Conservation (phyloP, 2,329 filamentous ascomycete species). For the Sclerotinia spermophila region DNA sequence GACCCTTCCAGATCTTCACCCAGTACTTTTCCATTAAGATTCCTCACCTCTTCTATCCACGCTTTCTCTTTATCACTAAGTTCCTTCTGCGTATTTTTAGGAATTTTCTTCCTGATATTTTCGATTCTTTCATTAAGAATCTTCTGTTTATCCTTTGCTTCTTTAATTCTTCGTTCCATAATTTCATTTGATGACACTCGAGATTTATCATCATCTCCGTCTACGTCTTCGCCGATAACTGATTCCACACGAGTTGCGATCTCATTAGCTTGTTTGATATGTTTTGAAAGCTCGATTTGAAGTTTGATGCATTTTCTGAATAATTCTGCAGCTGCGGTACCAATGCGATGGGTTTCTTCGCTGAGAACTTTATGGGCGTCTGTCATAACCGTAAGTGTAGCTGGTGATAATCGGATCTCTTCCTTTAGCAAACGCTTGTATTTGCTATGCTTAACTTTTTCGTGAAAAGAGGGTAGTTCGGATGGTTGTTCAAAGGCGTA, state of each 20-base stretch:
- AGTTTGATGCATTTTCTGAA: conserved; percentile 68
- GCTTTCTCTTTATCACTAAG: conserved; percentile 60
- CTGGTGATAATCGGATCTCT: conserved; percentile 65
- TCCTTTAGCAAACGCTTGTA: conserved; percentile 61
- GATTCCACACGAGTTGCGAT: conserved; percentile 63
- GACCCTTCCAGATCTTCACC: conserved; percentile 20
- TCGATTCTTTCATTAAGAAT: conserved; percentile 59
- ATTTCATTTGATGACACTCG: conserved; percentile 49
- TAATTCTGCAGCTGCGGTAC: conserved; percentile 66
- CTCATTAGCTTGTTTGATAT: conserved; percentile 63
- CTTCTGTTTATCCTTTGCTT: conserved; percentile 53
- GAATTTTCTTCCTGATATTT: conserved; percentile 50
- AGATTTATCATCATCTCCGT: conserved; percentile 50
- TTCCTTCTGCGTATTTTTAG: conserved; percentile 47
- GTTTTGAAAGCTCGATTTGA: conserved; percentile 62
- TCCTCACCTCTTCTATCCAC: conserved; percentile 55
- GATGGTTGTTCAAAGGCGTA: conserved; percentile 57
- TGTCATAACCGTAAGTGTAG: conserved; percentile 68
- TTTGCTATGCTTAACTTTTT: conserved; percentile 55
- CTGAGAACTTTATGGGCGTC: conserved; percentile 69
- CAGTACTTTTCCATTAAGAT: conserved; percentile 40
- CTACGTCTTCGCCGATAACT: conserved; percentile 52
- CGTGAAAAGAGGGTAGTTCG: conserved; percentile 53
- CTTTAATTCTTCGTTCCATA: conserved; percentile 56
- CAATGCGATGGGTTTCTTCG: conserved; percentile 65